These are phyloP conservation scores for Oxytropis ochrocephala DNA, from an alignment of 306 rosid species.

Conservation along the genomic window DNA sequence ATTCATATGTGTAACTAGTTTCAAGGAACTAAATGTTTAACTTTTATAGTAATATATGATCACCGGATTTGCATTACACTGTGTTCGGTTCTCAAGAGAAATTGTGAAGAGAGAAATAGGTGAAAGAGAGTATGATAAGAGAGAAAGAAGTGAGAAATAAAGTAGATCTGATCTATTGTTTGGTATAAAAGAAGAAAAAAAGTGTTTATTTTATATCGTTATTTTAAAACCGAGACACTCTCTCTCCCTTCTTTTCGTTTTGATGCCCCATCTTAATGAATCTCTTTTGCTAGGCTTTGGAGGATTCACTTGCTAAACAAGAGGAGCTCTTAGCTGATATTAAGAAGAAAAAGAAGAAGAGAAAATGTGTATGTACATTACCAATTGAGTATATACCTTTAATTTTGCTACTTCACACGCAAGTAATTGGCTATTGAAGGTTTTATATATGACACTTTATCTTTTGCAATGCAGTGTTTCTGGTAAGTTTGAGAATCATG, in stretches of 20 bases:
- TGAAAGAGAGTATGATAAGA: no score
- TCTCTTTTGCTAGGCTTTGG: conserved; percentile 51
- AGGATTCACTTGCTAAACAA: conserved; percentile 55
- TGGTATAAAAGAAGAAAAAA: neutral
- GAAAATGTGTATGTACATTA: conserved; percentile 26
- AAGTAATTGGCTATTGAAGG: neutral
- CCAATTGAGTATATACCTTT: neutral
- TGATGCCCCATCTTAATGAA: neutral
- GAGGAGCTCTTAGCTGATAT: conserved; percentile 59
- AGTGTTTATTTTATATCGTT: neutral
- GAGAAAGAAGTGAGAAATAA: no score
- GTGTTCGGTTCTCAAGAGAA: no score
- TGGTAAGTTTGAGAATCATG: conserved; percentile 16
- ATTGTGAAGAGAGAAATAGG: no score
- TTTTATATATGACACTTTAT: neutral
- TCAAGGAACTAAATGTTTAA: no score
- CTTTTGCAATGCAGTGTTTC: conserved; percentile 25
- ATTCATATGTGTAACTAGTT: neutral
- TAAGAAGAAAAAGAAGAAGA: conserved; percentile 48
- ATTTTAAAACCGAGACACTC: neutral
- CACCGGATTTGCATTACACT: no score
- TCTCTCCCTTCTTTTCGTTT: neutral
- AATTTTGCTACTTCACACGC: neutral
- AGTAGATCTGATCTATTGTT: no score
- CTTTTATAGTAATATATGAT: no score